Percentiles rank a stretch among this genome's conserved stretches.
Conservation (phyloP, 352 stramenopile species). For the Saprolegnia parasitica region DNA sequence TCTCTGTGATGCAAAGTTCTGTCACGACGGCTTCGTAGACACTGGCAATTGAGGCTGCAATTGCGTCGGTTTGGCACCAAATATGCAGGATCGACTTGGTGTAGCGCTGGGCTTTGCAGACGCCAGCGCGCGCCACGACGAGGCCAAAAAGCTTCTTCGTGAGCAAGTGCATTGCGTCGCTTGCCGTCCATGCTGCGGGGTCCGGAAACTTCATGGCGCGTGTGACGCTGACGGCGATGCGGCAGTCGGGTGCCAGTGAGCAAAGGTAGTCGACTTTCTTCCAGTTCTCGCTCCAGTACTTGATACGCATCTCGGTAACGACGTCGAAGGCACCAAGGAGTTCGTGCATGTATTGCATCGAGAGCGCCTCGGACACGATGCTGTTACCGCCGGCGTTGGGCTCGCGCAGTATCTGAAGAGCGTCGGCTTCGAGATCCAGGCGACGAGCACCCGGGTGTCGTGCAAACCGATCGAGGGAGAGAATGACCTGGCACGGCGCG, state of each 20-base stretch:
- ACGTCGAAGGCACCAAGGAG: conserved; percentile 30
- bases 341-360: conserved; percentile 33
- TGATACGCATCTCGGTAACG: conserved; percentile 32
- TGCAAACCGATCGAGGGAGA: conserved; percentile 1
- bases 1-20: not conserved
- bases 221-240: conserved; percentile 22
- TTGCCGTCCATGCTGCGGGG: not conserved
- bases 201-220: conserved; percentile 28
- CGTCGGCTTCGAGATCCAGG: conserved; percentile 19
- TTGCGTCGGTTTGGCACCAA: conserved; percentile 26
- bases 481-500: not conserved
- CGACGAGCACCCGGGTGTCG: not conserved
- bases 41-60: conserved; percentile 2
- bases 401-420: conserved; percentile 15
- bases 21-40: conserved; percentile 12
- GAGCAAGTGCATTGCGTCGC: conserved; percentile 6
- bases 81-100: conserved; percentile 27
- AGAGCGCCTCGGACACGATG: conserved; percentile 33
- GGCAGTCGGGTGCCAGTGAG: not conserved
- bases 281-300: conserved; percentile 35
- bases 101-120: conserved; percentile 21
- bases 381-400: conserved; percentile 33
- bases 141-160: conserved; percentile 27
- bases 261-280: conserved; percentile 34
- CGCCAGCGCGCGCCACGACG: conserved; percentile 18